A percentile compares a stretch with the other conserved stretches of the same genome.
Evolutionary conservation across 495 filamentous ascomycete genomes (phyloP).

Genomic region (Aspergillus funiculosus): DNA sequence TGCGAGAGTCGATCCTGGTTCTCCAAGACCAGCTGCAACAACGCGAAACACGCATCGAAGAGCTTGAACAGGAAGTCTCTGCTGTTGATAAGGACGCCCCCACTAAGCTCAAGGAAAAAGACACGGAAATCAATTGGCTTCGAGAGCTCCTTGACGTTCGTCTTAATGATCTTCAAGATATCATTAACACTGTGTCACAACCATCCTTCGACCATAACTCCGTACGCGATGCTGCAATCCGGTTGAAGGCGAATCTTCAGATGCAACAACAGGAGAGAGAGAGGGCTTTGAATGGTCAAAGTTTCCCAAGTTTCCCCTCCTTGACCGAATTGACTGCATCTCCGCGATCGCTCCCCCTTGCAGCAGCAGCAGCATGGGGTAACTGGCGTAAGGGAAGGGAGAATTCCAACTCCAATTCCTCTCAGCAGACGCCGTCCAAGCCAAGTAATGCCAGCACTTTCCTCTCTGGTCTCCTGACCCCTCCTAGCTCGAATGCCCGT

Average conservation of each 20-base stretch:
- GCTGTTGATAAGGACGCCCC: constrained; percentile 66
- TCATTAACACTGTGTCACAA: constrained; percentile 70
- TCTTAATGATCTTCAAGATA: constrained; percentile 85
- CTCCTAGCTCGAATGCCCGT: constrained; percentile 64
- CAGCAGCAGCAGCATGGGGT: constrained; percentile 77
- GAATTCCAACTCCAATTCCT: constrained; percentile 36
- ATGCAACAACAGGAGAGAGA: constrained; percentile 97
- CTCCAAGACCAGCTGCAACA: constrained; percentile 95
- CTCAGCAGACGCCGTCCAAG: constrained; percentile 61
- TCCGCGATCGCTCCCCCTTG: constrained; percentile 73
- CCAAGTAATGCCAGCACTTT: constrained; percentile 45
- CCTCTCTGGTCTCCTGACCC: constrained; percentile 76
- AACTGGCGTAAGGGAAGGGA: constrained; percentile 68
- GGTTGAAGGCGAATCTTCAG: constrained; percentile 86
- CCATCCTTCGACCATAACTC: constrained; percentile 67
- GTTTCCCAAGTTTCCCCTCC: constrained; percentile 48
- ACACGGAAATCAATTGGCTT: constrained; percentile 93
- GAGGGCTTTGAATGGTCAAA: constrained; percentile 47
- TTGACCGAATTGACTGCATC: constrained; percentile 64
- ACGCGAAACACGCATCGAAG: constrained; percentile 81
- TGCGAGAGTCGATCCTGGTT: constrained; percentile 92
- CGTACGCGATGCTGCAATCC: constrained; percentile 84
- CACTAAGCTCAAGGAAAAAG: constrained; percentile 74
- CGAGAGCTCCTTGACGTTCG: constrained; percentile 88
- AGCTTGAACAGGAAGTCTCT: constrained; percentile 66